phyloP scores from a whole-genome alignment of 2,329 filamentous ascomycete species.

The Aspergillus aculeatinus region DNA sequence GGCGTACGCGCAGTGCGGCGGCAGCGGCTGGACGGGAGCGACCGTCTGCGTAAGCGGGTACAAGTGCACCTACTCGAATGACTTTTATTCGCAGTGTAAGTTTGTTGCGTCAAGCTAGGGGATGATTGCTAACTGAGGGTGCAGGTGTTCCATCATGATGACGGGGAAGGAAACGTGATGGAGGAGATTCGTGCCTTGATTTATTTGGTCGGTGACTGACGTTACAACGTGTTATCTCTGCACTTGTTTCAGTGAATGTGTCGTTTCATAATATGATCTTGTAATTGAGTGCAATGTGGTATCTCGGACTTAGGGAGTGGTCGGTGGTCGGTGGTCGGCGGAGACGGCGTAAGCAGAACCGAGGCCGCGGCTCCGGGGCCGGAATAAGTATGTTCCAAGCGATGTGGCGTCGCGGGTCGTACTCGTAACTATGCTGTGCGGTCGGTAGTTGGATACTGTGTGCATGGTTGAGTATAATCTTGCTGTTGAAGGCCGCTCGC shows the following conservation, averaged over 20 bases:
- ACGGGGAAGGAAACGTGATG: background rate
- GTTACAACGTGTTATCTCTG: background rate
- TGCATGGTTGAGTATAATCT: no score
- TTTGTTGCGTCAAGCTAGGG: background rate
- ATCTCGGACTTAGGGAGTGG: background rate
- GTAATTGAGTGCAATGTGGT: background rate
- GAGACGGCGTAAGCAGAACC: background rate
- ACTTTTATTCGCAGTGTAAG: constrained; percentile 21
- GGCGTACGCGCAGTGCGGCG: constrained; percentile 22
- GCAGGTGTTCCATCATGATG: background rate
- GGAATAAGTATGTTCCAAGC: background rate
- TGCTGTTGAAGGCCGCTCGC: no score
- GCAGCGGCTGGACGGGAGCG: constrained; percentile 18
- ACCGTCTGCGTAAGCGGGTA: constrained; percentile 19
- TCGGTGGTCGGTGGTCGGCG: background rate
- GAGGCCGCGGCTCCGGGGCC: background rate
- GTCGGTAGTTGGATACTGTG: no score
- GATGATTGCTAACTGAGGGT: background rate
- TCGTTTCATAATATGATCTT: background rate
- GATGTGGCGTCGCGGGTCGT: background rate
- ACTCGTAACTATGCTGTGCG: no score
- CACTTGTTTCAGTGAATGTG: background rate
- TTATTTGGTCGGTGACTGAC: background rate
- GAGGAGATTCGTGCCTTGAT: background rate
- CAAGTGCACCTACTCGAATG: constrained; percentile 16